Evolutionary conservation across 2,329 filamentous ascomycete species (phyloP), one percentile per base, ranked within the genome.

Genomic region (Apiospora rasikravindrae): DNA sequence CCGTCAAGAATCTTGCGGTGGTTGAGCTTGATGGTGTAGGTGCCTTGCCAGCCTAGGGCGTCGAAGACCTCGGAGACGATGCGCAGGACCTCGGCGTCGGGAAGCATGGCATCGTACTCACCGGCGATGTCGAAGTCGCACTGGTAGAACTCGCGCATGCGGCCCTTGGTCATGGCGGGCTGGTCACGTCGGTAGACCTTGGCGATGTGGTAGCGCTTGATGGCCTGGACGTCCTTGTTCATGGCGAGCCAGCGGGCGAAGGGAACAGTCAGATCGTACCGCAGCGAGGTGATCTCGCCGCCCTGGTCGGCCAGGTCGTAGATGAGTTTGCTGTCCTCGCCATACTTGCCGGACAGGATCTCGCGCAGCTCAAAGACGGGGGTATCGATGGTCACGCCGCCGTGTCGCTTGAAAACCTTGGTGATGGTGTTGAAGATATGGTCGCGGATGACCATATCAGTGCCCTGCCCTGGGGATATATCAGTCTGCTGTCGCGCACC

Each of bases 281-380:
- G 90, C 75, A 96, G 86, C 22, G 93, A 94, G 83, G 92, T 94
- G 73, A 94, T 86, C 84, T 96, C 93, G 75, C 94, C 94, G 76
- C 93, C 94, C 81, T 96, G 93, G 79, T 96, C 93, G 76, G 91
- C 91, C 74, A 96, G 88, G 80, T 96, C 93, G 84, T 96, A 96
- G 83, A 95, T 95, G 79, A 95, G 77, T 72, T 80, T 79, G n/a
- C 77, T 78, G 72, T 81, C 80, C 76, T 82, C 78, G 73, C 80
- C 79, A 73, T 78, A 76, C 66, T 82, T 94, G 71, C 93, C 93
- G 14, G 92, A 87, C 29, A 95, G 87, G 73, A 94, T 93, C 77
- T 94, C 92, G 78, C 90, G 90, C 70, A 94, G 85, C 81, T 95
- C 93, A 79, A 94, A 95, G 70, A 94, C 92, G 73, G 84, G 87